Evolutionary conservation across 2,329 filamentous ascomycete genomes (phyloP), one percentile per base, ranked within the genome.

Genomic region (Penicillium paneum): DNA sequence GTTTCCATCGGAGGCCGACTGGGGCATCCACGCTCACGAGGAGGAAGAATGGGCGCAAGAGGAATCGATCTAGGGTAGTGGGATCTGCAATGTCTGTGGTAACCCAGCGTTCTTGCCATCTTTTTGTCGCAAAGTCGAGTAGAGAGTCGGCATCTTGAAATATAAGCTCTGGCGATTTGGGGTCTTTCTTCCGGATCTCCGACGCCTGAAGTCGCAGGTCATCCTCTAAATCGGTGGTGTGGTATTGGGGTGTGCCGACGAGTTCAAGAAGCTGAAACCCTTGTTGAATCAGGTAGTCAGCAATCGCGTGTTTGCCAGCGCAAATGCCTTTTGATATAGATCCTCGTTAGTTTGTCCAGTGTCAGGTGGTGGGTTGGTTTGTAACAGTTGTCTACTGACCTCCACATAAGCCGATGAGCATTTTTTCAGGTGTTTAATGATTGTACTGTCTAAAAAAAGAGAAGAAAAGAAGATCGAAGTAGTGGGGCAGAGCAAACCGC

Each of bases 1-100:
- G 87, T 64, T 83, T 81, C 89, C 90, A 97, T 49, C 94, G 88
- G 41, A 93, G 79, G 46, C 83, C 88, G 42, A 97, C 81, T 1
- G 94, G 94, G 5, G 92, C 93, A 73, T 97, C 93, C 44, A 97
- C 86, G 71, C 90, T 93, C 67, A 99, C 79, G 32, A 97, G 83
- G 46, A 99, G 82, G 79, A 97, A 97, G 78, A 96, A 97, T 0
- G 94, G 94, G 8, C 94, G 84, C 19, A 87, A 82, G 56, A 86
- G 77, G 47, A 97, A 84, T 24, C 85, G 81, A 64, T 97, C 90
- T 5, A 96, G 82, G 8, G 87, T 82, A 3, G 74, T 71, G 63
- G 91, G 88, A 62, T 86, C 84, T 76, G 86, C 84, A 59, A 97
- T 86, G 68, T 94, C 88, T 3, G 89, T 94, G 2, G 87, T 94